These are phyloP conservation scores for Nemania serpens DNA, from an alignment of 2,329 filamentous ascomycete genomes.

Conservation along the genomic window DNA sequence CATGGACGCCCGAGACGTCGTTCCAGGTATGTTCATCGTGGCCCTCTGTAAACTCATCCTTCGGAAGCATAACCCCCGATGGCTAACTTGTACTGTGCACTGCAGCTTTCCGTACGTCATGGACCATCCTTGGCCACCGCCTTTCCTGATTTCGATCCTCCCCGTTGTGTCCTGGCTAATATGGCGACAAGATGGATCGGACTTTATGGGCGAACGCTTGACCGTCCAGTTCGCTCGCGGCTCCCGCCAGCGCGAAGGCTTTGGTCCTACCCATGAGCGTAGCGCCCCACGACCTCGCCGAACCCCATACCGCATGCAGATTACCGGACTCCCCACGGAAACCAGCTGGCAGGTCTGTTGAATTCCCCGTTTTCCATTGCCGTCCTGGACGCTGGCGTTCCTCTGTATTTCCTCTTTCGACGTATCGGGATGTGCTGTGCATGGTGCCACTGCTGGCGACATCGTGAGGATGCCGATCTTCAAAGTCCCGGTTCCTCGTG, in stretches of 20 bases:
- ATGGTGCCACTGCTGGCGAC: constrained; percentile 36
- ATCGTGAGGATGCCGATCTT: constrained; percentile 35
- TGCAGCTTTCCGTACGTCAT: constrained; percentile 65
- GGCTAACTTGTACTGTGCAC: constrained; percentile 37
- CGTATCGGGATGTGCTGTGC: constrained; percentile 35
- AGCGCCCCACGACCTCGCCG: constrained; percentile 78
- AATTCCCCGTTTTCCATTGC: constrained; percentile 59
- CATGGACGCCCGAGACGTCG: constrained; percentile 97
- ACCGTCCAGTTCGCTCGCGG: constrained; percentile 98
- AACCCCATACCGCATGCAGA: constrained; percentile 95
- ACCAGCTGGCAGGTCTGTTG: constrained; percentile 99
- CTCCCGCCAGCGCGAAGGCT: constrained; percentile 61
- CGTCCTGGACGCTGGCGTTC: constrained; percentile 43
- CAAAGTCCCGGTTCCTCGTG: constrained; percentile 33
- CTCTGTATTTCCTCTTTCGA: constrained; percentile 35
- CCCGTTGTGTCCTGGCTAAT: constrained; percentile 45
- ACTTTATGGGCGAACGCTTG: constrained; percentile 96
- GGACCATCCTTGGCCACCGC: constrained; percentile 43
- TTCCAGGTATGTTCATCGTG: constrained; percentile 74
- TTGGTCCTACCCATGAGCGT: constrained; percentile 59
- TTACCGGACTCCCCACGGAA: constrained; percentile 93
- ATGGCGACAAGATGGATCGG: constrained; percentile 77
- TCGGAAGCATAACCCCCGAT: neutral
- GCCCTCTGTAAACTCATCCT: constrained; percentile 16
- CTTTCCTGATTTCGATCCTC: constrained; percentile 35